Percentiles rank a stretch among this genome's conserved stretches.
Evolutionary conservation across 768 basidiomycete species (phyloP).

Genomic region (Amanita muscaria): DNA sequence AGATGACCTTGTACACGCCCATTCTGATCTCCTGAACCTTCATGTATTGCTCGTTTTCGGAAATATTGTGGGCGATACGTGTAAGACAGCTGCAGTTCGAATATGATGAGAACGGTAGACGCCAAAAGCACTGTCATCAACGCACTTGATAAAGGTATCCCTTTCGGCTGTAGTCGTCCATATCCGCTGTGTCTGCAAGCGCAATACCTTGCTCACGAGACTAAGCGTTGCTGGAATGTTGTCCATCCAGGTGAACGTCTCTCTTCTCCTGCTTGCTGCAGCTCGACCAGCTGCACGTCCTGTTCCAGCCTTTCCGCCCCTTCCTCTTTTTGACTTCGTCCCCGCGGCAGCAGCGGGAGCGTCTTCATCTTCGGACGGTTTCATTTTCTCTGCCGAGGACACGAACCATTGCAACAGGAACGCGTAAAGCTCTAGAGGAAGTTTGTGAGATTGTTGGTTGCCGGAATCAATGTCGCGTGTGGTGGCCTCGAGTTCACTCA

Average conservation of each 20-base stretch:
- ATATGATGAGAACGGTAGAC: neutral
- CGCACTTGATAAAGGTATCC: conserved; percentile 80
- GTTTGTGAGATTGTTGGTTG: conserved; percentile 60
- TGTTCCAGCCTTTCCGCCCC: conserved; percentile 46
- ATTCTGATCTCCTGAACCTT: conserved; percentile 63
- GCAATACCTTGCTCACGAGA: conserved; percentile 65
- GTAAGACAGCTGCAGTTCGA: conserved; percentile 63
- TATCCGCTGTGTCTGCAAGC: conserved; percentile 61
- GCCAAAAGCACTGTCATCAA: conserved; percentile 9
- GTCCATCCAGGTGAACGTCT: conserved; percentile 69
- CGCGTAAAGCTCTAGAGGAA: conserved; percentile 81
- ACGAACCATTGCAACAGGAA: conserved; percentile 94
- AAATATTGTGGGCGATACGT: conserved; percentile 78
- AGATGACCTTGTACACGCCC: conserved; percentile 83
- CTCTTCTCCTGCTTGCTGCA: conserved; percentile 34
- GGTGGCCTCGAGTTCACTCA: conserved; percentile 64
- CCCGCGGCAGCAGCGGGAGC: conserved; percentile 31
- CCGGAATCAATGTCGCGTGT: conserved; percentile 61
- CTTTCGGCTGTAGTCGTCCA: conserved; percentile 86
- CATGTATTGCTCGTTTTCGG: conserved; percentile 84
- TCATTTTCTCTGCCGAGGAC: conserved; percentile 68
- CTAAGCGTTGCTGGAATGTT: conserved; percentile 65
- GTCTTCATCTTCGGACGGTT: conserved; percentile 38
- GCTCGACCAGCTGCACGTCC: conserved; percentile 24
- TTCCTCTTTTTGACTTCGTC: conserved; percentile 45